These are phyloP conservation scores for Leptodontidium sp. DNA, from an alignment of 2,329 filamentous ascomycete species.

Conservation along the genomic window DNA sequence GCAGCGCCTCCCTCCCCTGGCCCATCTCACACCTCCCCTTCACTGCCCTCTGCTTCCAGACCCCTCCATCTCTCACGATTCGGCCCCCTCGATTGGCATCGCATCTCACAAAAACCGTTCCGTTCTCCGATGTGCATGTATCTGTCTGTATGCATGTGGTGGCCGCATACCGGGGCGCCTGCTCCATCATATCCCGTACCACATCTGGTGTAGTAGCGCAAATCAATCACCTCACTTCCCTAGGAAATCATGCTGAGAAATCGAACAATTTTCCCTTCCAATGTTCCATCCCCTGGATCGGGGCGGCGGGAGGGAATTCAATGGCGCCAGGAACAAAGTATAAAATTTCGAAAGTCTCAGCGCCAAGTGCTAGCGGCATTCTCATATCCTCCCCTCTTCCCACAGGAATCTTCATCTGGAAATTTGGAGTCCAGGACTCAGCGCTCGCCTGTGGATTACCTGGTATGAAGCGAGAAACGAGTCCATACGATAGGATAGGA, in stretches of 20 bases:
- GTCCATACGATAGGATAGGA: background rate
- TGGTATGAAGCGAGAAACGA: background rate
- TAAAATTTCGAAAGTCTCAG: background rate
- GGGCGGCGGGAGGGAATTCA: background rate
- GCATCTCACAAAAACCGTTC: background rate
- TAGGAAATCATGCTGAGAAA: background rate
- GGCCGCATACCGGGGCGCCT: conserved; percentile 24
- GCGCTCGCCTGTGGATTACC: too few relatives aligned
- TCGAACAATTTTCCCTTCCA: background rate
- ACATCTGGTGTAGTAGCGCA: background rate
- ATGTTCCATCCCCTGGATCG: conserved; percentile 5
- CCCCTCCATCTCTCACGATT: background rate
- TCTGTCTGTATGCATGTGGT: background rate
- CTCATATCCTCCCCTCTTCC: background rate
- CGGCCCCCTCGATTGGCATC: conserved; percentile 18
- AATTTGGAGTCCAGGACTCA: too few relatives aligned
- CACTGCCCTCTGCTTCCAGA: background rate
- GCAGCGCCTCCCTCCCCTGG: background rate
- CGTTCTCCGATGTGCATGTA: conserved; percentile 2
- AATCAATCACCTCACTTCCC: conserved; percentile 10
- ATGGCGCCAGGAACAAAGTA: conserved; percentile 11
- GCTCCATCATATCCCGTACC: conserved; percentile 20
- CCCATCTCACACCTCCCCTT: background rate
- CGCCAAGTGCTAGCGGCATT: conserved; percentile 7
- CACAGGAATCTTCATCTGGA: background rate